A percentile compares a stretch with the other conserved stretches of the same genome.
These are phyloP conservation scores for Daldinia bambusicola DNA, from an alignment of 495 filamentous ascomycete species.

Conservation along the genomic window DNA sequence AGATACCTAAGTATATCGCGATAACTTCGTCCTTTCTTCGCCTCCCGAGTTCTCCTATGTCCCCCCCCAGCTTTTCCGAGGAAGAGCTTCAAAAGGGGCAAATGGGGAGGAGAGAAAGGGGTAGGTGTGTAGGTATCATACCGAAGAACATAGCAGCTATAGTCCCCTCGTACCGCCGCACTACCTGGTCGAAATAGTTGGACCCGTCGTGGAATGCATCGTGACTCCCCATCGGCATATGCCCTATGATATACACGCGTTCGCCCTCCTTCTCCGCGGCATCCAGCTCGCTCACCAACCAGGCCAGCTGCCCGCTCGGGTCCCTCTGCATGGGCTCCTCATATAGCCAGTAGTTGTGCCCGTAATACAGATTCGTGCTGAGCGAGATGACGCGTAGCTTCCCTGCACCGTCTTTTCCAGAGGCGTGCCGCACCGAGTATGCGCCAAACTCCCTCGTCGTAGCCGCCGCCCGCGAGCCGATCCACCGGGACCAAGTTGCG, in stretches of 20 bases:
- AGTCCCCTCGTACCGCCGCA: conserved; percentile 61
- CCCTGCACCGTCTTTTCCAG: conserved; percentile 42
- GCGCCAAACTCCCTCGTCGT: conserved; percentile 56
- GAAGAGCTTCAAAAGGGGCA: too few relatives aligned
- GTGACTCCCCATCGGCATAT: conserved; percentile 60
- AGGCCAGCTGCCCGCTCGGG: conserved; percentile 59
- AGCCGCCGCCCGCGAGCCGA: conserved; percentile 50
- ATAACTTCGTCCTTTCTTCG: too few relatives aligned
- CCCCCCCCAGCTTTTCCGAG: too few relatives aligned
- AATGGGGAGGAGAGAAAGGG: too few relatives aligned
- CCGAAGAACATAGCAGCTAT: conserved; percentile 67
- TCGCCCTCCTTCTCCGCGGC: conserved; percentile 61
- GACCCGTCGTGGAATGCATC: conserved; percentile 64
- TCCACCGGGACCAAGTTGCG: conserved; percentile 58
- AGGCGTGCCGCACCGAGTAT: conserved; percentile 53
- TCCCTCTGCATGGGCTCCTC: conserved; percentile 60
- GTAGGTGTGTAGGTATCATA: too few relatives aligned
- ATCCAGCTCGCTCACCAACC: conserved; percentile 62
- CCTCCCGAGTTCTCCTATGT: not conserved
- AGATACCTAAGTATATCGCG: too few relatives aligned
- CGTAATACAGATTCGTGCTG: conserved; percentile 68
- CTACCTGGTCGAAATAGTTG: conserved; percentile 65
- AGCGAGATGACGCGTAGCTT: conserved; percentile 65
- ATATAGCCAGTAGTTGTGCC: conserved; percentile 65
- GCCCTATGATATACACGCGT: conserved; percentile 65